phyloP scores from a whole-genome alignment of 2,329 filamentous ascomycete genomes.

The Triangularia setosa region DNA sequence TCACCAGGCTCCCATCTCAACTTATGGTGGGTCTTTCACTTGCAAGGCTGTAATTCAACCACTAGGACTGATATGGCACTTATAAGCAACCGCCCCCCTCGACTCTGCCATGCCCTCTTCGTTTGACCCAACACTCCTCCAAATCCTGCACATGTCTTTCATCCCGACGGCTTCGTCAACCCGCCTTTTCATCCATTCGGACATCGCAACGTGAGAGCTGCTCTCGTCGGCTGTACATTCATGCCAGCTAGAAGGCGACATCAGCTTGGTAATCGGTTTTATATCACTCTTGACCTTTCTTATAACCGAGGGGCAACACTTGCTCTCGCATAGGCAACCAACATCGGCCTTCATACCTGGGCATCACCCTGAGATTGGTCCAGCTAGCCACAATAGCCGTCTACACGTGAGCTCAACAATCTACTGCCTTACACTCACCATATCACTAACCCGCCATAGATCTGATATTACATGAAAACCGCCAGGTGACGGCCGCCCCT shows the following conservation, averaged over 20 bases:
- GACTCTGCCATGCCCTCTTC: not conserved
- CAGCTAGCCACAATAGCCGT: not conserved
- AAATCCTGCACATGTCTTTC: not conserved
- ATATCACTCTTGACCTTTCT: not conserved
- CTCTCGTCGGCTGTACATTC: not conserved
- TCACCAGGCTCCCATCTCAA: not conserved
- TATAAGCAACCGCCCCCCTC: not conserved
- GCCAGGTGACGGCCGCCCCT: not conserved
- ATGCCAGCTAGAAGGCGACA: not conserved
- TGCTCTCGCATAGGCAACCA: not conserved
- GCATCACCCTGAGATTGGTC: not conserved
- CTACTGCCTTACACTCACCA: not conserved
- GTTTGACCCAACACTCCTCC: not conserved
- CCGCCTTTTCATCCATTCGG: not conserved
- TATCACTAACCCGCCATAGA: not conserved
- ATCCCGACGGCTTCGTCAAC: not conserved
- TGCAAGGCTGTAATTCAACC: constrained; percentile 1
- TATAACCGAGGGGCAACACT: not conserved
- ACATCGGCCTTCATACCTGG: not conserved
- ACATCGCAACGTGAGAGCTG: not conserved
- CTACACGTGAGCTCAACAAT: not conserved
- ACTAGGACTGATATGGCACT: not conserved
- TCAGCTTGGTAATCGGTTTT: not conserved
- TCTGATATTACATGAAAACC: not conserved
- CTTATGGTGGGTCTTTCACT: not conserved